Evolutionary conservation across 1,284 basidiomycete genomes (phyloP).

Genomic region (Cutaneotrichosporon mucoides): DNA sequence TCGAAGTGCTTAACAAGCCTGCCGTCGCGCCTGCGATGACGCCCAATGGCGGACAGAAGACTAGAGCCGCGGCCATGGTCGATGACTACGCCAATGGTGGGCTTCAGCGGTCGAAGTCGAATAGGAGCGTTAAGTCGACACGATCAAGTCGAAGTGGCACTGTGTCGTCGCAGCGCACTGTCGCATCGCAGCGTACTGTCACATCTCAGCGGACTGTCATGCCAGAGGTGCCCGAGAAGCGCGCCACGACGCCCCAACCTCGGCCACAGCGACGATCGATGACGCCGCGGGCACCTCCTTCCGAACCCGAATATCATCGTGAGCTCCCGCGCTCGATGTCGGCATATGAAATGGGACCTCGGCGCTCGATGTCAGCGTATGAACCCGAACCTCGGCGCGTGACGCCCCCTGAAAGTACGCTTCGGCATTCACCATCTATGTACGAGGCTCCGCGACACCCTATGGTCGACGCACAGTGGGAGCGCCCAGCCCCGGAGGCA

Average conservation of each 20-base stretch:
- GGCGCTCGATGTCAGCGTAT: not conserved
- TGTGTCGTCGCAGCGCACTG: not conserved
- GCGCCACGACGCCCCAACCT: not conserved
- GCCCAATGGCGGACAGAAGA: not conserved
- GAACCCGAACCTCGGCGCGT: not conserved
- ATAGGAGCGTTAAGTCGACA: not conserved
- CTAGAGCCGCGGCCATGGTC: not conserved
- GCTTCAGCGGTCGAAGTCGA: constrained; percentile 1
- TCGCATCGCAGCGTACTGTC: too few relatives aligned
- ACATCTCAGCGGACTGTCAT: not conserved
- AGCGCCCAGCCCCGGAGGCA: too few relatives aligned
- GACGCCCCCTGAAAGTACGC: not conserved
- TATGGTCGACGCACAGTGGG: too few relatives aligned
- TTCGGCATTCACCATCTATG: not conserved
- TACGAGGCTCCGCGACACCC: not conserved
- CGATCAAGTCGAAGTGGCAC: constrained; percentile 1
- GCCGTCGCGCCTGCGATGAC: not conserved
- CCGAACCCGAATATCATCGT: too few relatives aligned
- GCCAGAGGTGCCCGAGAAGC: not conserved
- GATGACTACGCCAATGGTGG: not conserved
- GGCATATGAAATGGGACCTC: too few relatives aligned
- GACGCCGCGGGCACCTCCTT: too few relatives aligned
- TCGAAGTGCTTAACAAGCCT: not conserved
- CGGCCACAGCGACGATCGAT: too few relatives aligned
- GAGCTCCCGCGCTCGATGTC: too few relatives aligned